Conservation (phyloP, 768 basidiomycete genomes). For the Macrolepiota dolichaula region DNA sequence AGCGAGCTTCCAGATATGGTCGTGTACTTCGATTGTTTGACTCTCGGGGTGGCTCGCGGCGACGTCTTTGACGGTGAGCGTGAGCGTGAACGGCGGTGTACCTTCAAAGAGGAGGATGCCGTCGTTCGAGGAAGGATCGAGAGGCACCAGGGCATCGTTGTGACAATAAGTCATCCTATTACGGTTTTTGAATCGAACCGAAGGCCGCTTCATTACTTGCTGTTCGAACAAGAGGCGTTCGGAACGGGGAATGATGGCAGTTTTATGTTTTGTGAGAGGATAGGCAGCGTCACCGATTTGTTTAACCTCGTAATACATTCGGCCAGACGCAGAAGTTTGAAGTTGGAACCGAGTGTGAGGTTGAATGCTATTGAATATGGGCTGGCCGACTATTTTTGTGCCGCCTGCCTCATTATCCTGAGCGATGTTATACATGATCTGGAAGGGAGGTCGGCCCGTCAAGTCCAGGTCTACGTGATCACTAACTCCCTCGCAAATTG, state of each 20-base stretch:
- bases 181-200: conserved; percentile 69
- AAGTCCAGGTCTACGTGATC: conserved; percentile 85
- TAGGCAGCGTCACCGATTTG: conserved; percentile 86
- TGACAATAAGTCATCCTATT: conserved; percentile 73
- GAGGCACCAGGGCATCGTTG: conserved; percentile 58
- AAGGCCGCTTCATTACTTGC: conserved; percentile 77
- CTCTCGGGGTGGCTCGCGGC: conserved; percentile 63
- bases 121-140: conserved; percentile 50
- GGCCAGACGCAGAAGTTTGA: conserved; percentile 71
- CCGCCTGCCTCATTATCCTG: conserved; percentile 64
- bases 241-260: conserved; percentile 60
- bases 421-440: conserved; percentile 86
- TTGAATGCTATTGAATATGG: conserved; percentile 83
- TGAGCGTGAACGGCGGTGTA: conserved; percentile 79
- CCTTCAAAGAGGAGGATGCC: conserved; percentile 74
- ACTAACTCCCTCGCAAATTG: conserved; percentile 79
- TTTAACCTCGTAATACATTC: conserved; percentile 87
- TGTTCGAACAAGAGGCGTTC: conserved; percentile 81
- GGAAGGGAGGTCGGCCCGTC: conserved; percentile 86
- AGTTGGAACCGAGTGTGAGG: conserved; percentile 77
- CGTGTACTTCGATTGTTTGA: conserved; percentile 47
- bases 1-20: conserved; percentile 66
- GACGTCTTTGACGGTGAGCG: conserved; percentile 73
- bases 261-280: conserved; percentile 66
- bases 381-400: conserved; percentile 69